phyloP scores from a whole-genome alignment of 208 protist genomes.

The Tritrichomonas musculus region DNA sequence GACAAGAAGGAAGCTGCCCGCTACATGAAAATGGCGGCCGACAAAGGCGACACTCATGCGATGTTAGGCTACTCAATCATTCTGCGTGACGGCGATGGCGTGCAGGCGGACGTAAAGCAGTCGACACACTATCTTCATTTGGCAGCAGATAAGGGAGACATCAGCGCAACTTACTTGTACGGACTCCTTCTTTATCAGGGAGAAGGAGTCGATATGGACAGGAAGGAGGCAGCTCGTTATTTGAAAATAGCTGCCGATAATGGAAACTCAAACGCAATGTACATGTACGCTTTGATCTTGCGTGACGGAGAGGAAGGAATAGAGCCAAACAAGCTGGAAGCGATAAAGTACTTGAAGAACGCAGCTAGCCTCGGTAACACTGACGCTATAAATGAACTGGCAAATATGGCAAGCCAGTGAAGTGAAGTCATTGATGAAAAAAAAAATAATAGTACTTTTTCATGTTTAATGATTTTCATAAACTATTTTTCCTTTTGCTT shows the following conservation, averaged over 20 bases:
- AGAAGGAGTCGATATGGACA: neutral
- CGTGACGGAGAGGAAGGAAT: neutral
- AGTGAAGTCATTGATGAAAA: too few relatives aligned
- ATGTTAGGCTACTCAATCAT: neutral
- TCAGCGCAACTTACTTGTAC: neutral
- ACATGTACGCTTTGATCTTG: neutral
- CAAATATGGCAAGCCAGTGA: too few relatives aligned
- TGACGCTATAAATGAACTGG: too few relatives aligned
- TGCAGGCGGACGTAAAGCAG: neutral
- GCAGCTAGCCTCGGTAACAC: neutral
- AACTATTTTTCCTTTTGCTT: too few relatives aligned
- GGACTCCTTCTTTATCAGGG: neutral
- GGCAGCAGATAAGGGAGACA: neutral
- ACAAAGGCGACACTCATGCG: neutral
- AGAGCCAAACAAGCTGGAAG: neutral
- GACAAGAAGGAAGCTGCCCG: neutral
- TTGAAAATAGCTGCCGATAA: neutral
- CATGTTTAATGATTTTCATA: too few relatives aligned
- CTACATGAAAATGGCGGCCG: neutral
- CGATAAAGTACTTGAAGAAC: neutral
- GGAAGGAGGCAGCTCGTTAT: neutral
- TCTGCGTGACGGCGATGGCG: neutral
- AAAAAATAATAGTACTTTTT: too few relatives aligned
- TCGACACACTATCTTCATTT: neutral
- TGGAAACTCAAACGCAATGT: neutral